These are phyloP conservation scores for Paramyrothecium sp. DNA, from an alignment of 2,329 filamentous ascomycete species.

Conservation along the genomic window DNA sequence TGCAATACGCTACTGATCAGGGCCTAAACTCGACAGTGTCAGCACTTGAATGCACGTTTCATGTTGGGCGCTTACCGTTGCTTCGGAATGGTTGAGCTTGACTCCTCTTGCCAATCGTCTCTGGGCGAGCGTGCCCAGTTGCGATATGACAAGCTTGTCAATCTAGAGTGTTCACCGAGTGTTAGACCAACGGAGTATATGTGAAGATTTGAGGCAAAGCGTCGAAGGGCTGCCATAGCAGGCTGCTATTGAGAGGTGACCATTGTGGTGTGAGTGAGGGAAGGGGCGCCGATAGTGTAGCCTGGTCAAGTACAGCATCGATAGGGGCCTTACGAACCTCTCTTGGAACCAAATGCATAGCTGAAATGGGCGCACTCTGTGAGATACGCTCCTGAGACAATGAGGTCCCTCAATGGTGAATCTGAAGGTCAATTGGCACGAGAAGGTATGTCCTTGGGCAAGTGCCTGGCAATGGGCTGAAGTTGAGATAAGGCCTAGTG, in stretches of 20 bases:
- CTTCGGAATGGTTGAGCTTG: slow-evolving; percentile 86
- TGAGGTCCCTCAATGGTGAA: slow-evolving; percentile 7
- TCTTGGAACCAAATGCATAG: slow-evolving; percentile 48
- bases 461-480: neutral
- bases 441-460: neutral
- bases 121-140: slow-evolving; percentile 85
- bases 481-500: neutral
- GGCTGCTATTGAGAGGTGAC: neutral
- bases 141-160: slow-evolving; percentile 92
- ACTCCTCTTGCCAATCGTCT: slow-evolving; percentile 83
- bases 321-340: slow-evolving; percentile 34
- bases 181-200: neutral
- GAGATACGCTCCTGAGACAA: slow-evolving; percentile 6
- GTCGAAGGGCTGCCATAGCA: too few species aligned
- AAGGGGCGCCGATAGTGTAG: neutral
- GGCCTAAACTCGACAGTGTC: slow-evolving; percentile 44
- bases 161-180: slow-evolving; percentile 54
- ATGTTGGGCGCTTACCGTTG: slow-evolving; percentile 55
- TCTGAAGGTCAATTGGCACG: neutral
- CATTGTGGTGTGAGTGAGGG: slow-evolving; percentile 5
- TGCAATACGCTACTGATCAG: slow-evolving; percentile 87
- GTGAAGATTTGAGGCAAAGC: too few species aligned
- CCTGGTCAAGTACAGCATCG: neutral
- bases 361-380: neutral
- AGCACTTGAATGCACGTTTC: too few species aligned